Evolutionary conservation across 148 eudicot species (phyloP), one percentile per base, ranked within the genome.

Genomic region (Agrostemma githago): DNA sequence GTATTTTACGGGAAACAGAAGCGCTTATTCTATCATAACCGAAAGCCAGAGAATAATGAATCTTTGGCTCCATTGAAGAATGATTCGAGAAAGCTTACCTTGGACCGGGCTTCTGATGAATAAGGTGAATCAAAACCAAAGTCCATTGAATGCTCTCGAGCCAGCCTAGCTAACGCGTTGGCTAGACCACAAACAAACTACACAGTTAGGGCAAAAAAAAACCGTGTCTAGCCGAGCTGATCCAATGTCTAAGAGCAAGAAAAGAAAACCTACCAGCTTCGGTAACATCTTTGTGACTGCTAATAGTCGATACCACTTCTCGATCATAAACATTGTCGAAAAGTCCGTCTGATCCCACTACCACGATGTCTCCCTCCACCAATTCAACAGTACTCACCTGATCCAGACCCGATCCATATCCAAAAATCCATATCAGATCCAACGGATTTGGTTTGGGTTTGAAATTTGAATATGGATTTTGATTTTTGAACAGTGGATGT

Each of bases 301-400:
- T 74, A 15, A 95, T 73, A n/a, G 85, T 84, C 66, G 91, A 84
- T 37, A 74, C 79, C 5, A 95, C 84, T 81, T 95, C 96, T 17
- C 82, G 79, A 76, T 92, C 86, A 58, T 82, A 92, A 76, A 90
- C 85, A 82, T 95, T 95, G 79, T 95, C 98, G 62, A 90, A 95
- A 58, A 95, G 97, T 66, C 98, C 98, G 74, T 95, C 97, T 12
- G 98, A 92, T 73, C 98, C 98, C 93, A 95, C 87, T 10, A 95
- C 88, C 63, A 89, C 65, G 2, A 74, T 83, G 82, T 95, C 98
- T 68, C 89, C 97, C 77, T 86, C 92, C 78, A 68, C 65, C 74
- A 90, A 75, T 65, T 85, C 84, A 41, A 95, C 87, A 54, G 78
- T 92, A 71, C 78, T 80, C 41, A 95, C 92, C 98, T 95, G 92